Evolutionary conservation across 1,139 yeast species (phyloP).

Genomic region (Pichia inconspicua): DNA sequence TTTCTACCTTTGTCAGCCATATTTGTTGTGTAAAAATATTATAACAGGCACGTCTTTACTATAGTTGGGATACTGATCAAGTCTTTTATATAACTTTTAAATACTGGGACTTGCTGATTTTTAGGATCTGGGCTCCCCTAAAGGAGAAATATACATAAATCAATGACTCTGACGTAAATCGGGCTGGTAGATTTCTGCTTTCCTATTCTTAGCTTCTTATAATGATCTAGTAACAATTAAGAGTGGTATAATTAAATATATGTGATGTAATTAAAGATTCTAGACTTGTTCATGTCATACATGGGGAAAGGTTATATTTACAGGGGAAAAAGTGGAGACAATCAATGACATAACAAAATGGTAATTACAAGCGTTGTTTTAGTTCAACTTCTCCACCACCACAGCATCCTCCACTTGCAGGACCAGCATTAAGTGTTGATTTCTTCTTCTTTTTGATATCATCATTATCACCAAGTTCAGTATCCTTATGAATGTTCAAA

Average conservation of each 20-base stretch:
- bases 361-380: slow-evolving; percentile 8
- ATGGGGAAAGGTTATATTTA: background rate
- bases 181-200: background rate
- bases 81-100: background rate
- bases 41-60: too few relatives aligned
- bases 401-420: slow-evolving; percentile 34
- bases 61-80: background rate
- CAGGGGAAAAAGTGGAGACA: background rate
- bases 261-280: background rate
- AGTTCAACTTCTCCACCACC: slow-evolving; percentile 34
- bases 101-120: background rate
- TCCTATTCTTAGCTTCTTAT: too few relatives aligned
- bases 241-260: background rate
- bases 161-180: background rate
- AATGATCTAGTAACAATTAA: too few relatives aligned
- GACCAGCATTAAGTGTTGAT: slow-evolving; percentile 25
- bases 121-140: background rate
- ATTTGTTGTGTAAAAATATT: slow-evolving; percentile 3
- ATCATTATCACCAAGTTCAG: slow-evolving; percentile 89
- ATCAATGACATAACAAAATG: too few relatives aligned
- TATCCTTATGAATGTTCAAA: slow-evolving; percentile 67
- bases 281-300: background rate
- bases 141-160: background rate
- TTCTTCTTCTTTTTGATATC: slow-evolving; percentile 34
- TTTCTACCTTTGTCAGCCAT: slow-evolving; percentile 82